A percentile compares a stretch with the other conserved stretches of the same genome.
These are phyloP conservation scores for Trifolium dubium DNA, from an alignment of 306 rosid genomes.

Conservation along the genomic window DNA sequence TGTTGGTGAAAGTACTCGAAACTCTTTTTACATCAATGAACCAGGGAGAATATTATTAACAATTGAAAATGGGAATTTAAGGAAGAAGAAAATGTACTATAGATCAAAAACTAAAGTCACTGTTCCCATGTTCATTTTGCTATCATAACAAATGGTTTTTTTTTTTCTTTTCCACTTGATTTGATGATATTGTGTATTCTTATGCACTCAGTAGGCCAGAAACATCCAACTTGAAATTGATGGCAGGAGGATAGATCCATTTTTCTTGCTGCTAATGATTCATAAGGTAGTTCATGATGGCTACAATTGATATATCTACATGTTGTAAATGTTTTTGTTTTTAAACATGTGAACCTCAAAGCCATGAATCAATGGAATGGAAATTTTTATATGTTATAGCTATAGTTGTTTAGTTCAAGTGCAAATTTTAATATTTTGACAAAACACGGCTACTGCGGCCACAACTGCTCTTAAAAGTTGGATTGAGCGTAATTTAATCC, in stretches of 20 bases:
- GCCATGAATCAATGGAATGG: constrained; percentile 28
- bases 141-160: constrained; percentile 29
- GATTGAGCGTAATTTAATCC: too few species aligned
- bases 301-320: constrained; percentile 20
- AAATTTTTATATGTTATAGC: not conserved
- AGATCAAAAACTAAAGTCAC: constrained; percentile 70
- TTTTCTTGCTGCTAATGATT: constrained; percentile 13
- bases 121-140: constrained; percentile 64
- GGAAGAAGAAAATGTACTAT: constrained; percentile 64
- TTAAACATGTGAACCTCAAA: constrained; percentile 29
- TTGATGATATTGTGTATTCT: constrained; percentile 33
- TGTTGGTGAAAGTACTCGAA: constrained; percentile 63
- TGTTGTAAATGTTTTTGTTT: constrained; percentile 7
- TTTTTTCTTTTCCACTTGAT: not conserved
- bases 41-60: constrained; percentile 80
- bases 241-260: constrained; percentile 29
- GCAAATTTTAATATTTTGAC: too few species aligned
- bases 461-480: too few species aligned
- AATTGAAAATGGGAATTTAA: constrained; percentile 65
- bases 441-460: too few species aligned
- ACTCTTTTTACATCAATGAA: constrained; percentile 81
- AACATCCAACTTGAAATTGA: constrained; percentile 10
- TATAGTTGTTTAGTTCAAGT: not conserved
- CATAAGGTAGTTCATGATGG: constrained; percentile 22
- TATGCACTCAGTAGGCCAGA: constrained; percentile 25